Evolutionary conservation across 1,139 yeast species (phyloP).

Genomic region (Saccharomyces hybrid): DNA sequence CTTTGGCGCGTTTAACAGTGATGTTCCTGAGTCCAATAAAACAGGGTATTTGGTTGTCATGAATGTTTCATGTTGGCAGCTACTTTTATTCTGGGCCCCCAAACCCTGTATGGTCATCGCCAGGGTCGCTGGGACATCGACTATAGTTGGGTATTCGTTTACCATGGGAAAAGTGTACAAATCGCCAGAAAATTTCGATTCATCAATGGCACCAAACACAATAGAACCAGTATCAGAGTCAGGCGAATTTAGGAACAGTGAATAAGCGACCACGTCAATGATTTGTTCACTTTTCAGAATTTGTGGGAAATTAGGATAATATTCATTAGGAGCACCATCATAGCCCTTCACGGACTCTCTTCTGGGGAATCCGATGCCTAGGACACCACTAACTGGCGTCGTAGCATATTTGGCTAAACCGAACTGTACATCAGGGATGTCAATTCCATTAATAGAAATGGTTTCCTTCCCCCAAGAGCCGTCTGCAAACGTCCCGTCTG

Average conservation of each 20-base stretch:
- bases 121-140: conserved; percentile 34
- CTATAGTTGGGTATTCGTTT: conserved; percentile 30
- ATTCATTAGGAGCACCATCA: conserved; percentile 22
- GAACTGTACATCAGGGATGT: conserved; percentile 18
- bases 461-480: conserved; percentile 25
- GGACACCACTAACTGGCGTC: conserved; percentile 21
- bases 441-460: conserved; percentile 10
- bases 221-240: conserved; percentile 38
- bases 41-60: conserved; percentile 36
- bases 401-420: conserved; percentile 22
- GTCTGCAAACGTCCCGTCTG: conserved; percentile 20
- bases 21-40: conserved; percentile 63
- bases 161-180: conserved; percentile 40
- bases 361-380: conserved; percentile 26
- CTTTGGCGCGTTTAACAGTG: conserved; percentile 48
- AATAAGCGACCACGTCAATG: conserved; percentile 47
- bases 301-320: conserved; percentile 51
- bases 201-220: conserved; percentile 52
- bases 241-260: conserved; percentile 40
- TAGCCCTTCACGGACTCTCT: conserved; percentile 22
- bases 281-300: conserved; percentile 46
- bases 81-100: conserved; percentile 30
- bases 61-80: conserved; percentile 25
- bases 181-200: conserved; percentile 40
- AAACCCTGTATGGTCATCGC: conserved; percentile 42